Conservation (phyloP, 306 rosid genomes). For the Prunus mongolica region DNA sequence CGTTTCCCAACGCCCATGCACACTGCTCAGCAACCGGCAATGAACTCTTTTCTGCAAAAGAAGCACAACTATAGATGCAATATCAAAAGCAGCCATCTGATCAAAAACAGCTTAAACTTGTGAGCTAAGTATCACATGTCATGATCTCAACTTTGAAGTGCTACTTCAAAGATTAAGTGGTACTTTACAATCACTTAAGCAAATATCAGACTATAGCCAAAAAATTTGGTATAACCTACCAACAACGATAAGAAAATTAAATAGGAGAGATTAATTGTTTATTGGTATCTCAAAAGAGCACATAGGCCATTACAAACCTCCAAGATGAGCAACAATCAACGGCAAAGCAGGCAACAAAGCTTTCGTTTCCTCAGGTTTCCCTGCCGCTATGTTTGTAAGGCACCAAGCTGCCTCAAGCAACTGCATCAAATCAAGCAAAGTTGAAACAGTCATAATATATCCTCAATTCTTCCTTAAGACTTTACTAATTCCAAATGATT, state of each 20-base stretch:
- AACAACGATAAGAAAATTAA: background rate
- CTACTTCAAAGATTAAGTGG: background rate
- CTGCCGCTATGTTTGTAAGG: slow-evolving; percentile 97
- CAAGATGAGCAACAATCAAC: slow-evolving; percentile 89
- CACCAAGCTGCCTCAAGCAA: slow-evolving; percentile 99
- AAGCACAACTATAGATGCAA: slow-evolving; percentile 20
- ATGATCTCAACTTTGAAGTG: background rate
- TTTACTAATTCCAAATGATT: background rate
- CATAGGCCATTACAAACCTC: slow-evolving; percentile 58
- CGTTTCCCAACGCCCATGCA: slow-evolving; percentile 95
- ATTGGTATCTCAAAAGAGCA: slow-evolving; percentile 18
- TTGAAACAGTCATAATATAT: slow-evolving; percentile 17
- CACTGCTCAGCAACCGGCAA: slow-evolving; percentile 90
- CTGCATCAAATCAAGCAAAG: slow-evolving; percentile 49
- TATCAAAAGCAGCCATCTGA: slow-evolving; percentile 21
- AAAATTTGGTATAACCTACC: background rate
- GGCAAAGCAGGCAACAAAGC: slow-evolving; percentile 89
- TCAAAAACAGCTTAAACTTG: slow-evolving; percentile 10
- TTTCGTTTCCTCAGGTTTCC: slow-evolving; percentile 85
- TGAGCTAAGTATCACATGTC: background rate
- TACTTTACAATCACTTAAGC: background rate
- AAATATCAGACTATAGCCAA: background rate
- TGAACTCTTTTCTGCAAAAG: slow-evolving; percentile 75
- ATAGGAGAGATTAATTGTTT: slow-evolving; percentile 7
- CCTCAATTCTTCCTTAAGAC: background rate